These are phyloP conservation scores for Vanrija humicola DNA, from an alignment of 1,284 basidiomycete genomes.

Conservation along the genomic window DNA sequence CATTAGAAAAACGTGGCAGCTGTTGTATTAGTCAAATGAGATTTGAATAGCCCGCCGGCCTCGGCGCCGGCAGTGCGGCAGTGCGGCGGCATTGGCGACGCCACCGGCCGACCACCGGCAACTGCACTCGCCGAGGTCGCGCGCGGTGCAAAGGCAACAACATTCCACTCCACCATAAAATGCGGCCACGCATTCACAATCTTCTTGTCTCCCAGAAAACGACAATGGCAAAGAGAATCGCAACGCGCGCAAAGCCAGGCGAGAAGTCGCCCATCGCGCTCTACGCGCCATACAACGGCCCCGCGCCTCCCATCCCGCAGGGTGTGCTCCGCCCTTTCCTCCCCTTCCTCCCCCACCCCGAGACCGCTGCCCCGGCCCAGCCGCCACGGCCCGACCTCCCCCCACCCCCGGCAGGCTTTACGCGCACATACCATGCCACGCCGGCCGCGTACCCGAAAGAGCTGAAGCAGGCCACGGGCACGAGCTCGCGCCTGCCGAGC, in stretches of 20 bases:
- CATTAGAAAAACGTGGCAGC: too few relatives aligned
- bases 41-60: too few relatives aligned
- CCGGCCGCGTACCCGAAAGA: conserved; percentile 5
- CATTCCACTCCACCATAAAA: neutral
- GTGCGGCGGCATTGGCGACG: too few relatives aligned
- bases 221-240: neutral
- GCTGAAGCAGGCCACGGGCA: conserved; percentile 27
- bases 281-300: neutral
- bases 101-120: too few relatives aligned
- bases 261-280: neutral
- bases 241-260: too few relatives aligned
- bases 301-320: neutral
- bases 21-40: too few relatives aligned
- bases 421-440: conserved; percentile 61
- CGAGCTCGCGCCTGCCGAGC: conserved; percentile 17
- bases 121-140: neutral
- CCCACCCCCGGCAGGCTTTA: conserved; percentile 47
- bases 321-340: conserved; percentile 2
- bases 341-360: neutral
- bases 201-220: neutral
- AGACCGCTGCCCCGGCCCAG: conserved; percentile 10
- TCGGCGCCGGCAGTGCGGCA: too few relatives aligned
- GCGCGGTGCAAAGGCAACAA: neutral
- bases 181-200: neutral
- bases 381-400: conserved; percentile 19